Evolutionary conservation across 129 eudicot species (phyloP).

Genomic region (Centrapalus pauciflorus): DNA sequence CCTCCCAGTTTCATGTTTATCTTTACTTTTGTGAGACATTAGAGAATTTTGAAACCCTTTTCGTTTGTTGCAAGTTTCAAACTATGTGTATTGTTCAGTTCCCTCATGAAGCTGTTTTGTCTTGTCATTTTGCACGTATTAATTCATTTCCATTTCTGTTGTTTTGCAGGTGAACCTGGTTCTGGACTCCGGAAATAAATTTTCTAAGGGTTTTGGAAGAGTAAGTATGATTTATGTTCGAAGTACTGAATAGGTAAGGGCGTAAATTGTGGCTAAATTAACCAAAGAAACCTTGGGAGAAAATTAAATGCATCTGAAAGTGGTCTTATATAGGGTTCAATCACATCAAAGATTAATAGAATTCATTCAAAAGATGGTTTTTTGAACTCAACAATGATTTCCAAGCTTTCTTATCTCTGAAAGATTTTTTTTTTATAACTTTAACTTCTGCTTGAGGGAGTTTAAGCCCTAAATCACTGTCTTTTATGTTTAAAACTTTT

Average conservation of each 20-base stretch:
- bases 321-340: neutral
- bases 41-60: neutral
- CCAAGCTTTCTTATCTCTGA: no score
- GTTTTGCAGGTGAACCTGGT: slow-evolving; percentile 21
- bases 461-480: neutral
- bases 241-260: slow-evolving; percentile 13
- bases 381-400: neutral
- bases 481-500: neutral
- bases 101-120: neutral
- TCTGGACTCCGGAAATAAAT: slow-evolving; percentile 11
- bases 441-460: neutral
- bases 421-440: no score
- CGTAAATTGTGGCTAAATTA: neutral
- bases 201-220: slow-evolving; percentile 10
- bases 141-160: neutral
- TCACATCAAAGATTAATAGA: neutral
- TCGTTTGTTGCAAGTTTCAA: neutral
- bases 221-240: neutral
- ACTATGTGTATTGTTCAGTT: neutral
- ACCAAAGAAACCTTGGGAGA: neutral
- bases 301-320: neutral
- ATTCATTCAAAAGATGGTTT: neutral
- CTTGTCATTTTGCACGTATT: no score
- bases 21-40: neutral
- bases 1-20: neutral